phyloP scores from a whole-genome alignment of 2,329 filamentous ascomycete genomes.

The Neoscytalidium dimidiatum region DNA sequence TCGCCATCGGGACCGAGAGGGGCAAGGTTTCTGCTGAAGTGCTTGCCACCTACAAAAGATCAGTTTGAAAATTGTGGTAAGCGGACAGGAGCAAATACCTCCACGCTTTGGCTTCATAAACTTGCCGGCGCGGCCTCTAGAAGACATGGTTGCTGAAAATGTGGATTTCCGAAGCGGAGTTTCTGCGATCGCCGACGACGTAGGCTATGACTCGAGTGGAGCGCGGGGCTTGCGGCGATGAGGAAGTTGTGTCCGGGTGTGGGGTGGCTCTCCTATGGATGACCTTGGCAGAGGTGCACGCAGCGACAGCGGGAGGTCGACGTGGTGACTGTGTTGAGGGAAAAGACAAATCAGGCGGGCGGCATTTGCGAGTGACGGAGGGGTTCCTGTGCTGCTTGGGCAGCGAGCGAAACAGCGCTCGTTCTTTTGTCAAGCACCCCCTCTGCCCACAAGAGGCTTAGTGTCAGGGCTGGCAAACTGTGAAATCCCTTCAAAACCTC shows the following conservation, averaged over 20 bases:
- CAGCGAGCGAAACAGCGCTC: constrained; percentile 18
- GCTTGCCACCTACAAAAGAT: constrained; percentile 74
- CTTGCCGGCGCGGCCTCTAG: constrained; percentile 83
- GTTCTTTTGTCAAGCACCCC: constrained; percentile 18
- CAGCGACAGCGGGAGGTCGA: not conserved
- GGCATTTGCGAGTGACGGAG: constrained; percentile 8
- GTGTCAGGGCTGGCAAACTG: constrained; percentile 6
- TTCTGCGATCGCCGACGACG: not conserved
- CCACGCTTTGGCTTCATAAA: constrained; percentile 92
- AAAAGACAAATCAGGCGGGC: not conserved
- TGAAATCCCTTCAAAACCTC: constrained; percentile 41
- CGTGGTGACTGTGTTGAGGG: not conserved
- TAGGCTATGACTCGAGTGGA: constrained; percentile 5
- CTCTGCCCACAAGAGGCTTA: not conserved
- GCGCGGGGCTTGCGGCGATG: constrained; percentile 11
- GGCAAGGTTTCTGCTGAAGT: constrained; percentile 89
- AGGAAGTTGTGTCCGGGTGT: not conserved
- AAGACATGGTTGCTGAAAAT: constrained; percentile 45
- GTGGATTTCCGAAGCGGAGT: constrained; percentile 4
- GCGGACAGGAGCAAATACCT: constrained; percentile 57
- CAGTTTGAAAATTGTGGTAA: not conserved
- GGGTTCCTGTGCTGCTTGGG: constrained; percentile 7
- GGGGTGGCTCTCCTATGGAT: not conserved
- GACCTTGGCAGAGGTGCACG: not conserved
- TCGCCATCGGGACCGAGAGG: constrained; percentile 89